Evolutionary conservation across 2,329 filamentous ascomycete genomes (phyloP), one percentile per base, ranked within the genome.

Genomic region (Hymenoscyphus occultus): DNA sequence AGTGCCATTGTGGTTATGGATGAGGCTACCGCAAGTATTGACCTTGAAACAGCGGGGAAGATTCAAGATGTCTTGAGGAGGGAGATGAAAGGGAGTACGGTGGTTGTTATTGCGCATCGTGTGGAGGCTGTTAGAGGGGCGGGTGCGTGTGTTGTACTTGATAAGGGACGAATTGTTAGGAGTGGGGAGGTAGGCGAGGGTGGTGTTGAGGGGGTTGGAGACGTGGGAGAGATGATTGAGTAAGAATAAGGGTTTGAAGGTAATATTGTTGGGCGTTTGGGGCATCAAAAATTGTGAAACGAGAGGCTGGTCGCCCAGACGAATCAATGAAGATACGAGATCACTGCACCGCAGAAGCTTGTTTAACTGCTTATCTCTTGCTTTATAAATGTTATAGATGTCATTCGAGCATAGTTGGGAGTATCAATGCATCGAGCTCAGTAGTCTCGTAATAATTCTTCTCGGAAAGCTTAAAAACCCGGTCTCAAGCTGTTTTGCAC

Each of bases 21-120:
- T 70, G 87, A 90, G 71, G 86, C 86, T 2, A 89, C 86, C 1
- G 86, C 86, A 2, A 86, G 83, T 59, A 86, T 89, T 67, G 87
- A 90, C 73, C 80, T 82, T 61, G 84, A 87, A 67, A 89, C 86
- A 0, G 84, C 86, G 16, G 71, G 77, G 71, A 74, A 81, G 65
- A 85, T 87, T 57, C 83, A 86, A 71, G 76, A 78, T 61, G 78
- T 86, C 19, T 72, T 87, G 71, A 77, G 83, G 58, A 82, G 84
- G 69, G 84, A 86, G 74, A 78, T 86, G 79, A 78, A 75, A 59
- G 79, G 80, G 65, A 84, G 82, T 67, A 90, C 87, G 0, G 86
- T 90, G 14, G 82, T 90, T 64, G 87, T 84, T 0, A 86, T 90
- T 75, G 87, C 86, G 22, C 87, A 90, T 79, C 80, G 87, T 1